Base-by-base conservation (phyloP, 192 early-diverging fungal species). In the Coemansia sp. region DNA sequence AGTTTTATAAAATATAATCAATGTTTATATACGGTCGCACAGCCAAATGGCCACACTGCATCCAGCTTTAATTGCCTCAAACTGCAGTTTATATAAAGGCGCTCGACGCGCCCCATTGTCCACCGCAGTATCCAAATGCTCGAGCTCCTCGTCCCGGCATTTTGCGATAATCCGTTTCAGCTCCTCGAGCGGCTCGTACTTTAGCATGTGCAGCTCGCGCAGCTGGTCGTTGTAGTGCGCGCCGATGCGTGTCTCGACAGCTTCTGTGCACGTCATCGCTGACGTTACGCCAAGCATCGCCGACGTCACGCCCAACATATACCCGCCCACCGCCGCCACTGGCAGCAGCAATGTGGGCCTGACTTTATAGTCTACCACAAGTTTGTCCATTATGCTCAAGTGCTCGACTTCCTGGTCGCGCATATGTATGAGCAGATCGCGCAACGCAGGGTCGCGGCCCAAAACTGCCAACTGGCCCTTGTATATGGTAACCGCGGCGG, bases 221-320 rank as follows among this genome's bases (percentile, higher is more conserved):
- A 97, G 72, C 80, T 97, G 94, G 61, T 98, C 94, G 67, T 98
- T 93, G 74, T 98, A 98, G 70, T 98, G 96, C 37, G 88, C 73
- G 22, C 96, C 95, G 74, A 98, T 98, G 10, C 92, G 89, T 8
- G 93, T 94, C 81, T 98, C 96, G 12, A 97, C 96, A 3, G 94
- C 96, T 65, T 98, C 96, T 0, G 96, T 98, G 73, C 94, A 96
- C n/a, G 95, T 94, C 95, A 98, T 98, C 25, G 94, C 93, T 20
- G 94, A 94, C 62, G 94, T 90, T 61, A 91, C 90, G n/a, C 95
- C 96, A 66, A 98, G 71, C 51, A 94, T 57, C 3, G 93, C 96
- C 1, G 95, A 94, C 1, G 85, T 89, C 5, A 85, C 89, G 15
- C 96, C 96, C 10, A 98, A 68, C 2, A 88, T 82, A 62, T 87